A percentile compares a stretch with the other conserved stretches of the same genome.
Evolutionary conservation across 148 eudicot genomes (phyloP).

Genomic region (Gaultheria prostrata): DNA sequence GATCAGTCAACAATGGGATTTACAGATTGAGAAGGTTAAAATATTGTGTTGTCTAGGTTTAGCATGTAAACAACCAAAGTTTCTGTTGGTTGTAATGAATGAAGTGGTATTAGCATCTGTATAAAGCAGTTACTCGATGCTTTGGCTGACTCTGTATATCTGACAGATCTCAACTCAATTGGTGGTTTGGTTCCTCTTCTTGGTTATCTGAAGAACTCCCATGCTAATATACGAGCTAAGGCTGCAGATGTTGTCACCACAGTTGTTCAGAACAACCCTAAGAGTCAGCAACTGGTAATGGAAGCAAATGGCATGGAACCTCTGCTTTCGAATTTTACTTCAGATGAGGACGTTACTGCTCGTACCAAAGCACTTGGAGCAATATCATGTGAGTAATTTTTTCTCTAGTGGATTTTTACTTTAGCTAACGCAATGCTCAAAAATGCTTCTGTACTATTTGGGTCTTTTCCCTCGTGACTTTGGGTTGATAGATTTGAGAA

Average conservation of each 20-base stretch:
- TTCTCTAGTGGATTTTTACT: background rate
- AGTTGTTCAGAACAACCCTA: slow-evolving; percentile 90
- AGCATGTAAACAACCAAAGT: background rate
- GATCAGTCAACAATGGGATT: background rate
- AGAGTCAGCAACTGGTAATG: slow-evolving; percentile 86
- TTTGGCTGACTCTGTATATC: background rate
- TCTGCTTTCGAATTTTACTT: slow-evolving; percentile 62
- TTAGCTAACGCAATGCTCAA: too few relatives aligned
- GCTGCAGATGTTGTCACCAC: slow-evolving; percentile 97
- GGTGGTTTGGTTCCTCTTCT: slow-evolving; percentile 91
- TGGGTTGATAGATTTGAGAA: background rate
- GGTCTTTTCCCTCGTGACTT: background rate
- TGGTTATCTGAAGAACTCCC: slow-evolving; percentile 63
- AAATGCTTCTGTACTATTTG: background rate
- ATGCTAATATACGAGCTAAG: slow-evolving; percentile 83
- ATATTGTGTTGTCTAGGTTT: background rate
- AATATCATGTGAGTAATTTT: slow-evolving; percentile 66
- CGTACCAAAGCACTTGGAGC: slow-evolving; percentile 94
- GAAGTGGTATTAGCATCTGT: background rate
- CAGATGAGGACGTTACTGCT: slow-evolving; percentile 65
- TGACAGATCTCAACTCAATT: slow-evolving; percentile 82
- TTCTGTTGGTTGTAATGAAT: background rate
- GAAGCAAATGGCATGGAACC: slow-evolving; percentile 90
- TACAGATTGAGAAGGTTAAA: background rate
- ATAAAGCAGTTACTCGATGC: slow-evolving; percentile 3